phyloP scores from a whole-genome alignment of 371 early-diverging fungal species.

The Synchytrium microbalum region DNA sequence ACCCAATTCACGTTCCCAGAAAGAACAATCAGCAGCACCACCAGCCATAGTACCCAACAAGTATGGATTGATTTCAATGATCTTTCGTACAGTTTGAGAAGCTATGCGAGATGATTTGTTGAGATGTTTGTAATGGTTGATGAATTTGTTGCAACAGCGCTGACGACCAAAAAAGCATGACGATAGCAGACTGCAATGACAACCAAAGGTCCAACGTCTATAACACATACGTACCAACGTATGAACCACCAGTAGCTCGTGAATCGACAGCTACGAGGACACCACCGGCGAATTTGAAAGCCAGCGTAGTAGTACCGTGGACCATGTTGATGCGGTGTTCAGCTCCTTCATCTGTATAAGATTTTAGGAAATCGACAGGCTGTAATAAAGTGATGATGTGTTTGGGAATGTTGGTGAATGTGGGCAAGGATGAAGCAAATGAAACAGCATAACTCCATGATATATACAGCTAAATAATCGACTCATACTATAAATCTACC shows the following conservation, averaged over 20 bases:
- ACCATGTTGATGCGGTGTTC: conserved; percentile 67
- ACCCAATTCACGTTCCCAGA: conserved; percentile 99
- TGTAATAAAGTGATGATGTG: conserved; percentile 17
- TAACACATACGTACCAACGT: conserved; percentile 68
- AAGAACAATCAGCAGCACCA: conserved; percentile 99
- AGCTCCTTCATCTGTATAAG: conserved; percentile 38
- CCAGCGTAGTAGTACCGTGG: conserved; percentile 99
- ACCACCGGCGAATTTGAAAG: conserved; percentile 97
- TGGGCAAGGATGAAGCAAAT: neutral
- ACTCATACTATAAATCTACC: too few species aligned
- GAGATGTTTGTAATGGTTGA: conserved; percentile 2
- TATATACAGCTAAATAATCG: neutral
- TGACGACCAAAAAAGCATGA: neutral
- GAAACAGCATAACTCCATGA: neutral
- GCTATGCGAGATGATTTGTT: conserved; percentile 44
- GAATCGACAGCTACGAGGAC: conserved; percentile 99
- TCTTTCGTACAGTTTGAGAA: conserved; percentile 97
- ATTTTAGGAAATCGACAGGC: conserved; percentile 44
- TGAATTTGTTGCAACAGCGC: neutral
- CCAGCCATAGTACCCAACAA: conserved; percentile 99
- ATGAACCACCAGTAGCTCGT: conserved; percentile 96
- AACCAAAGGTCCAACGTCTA: neutral
- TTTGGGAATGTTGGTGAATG: conserved; percentile 1
- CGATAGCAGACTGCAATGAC: neutral
- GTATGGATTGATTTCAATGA: conserved; percentile 99